phyloP scores from a whole-genome alignment of 768 basidiomycete genomes.

The Tephrocybe rancida region DNA sequence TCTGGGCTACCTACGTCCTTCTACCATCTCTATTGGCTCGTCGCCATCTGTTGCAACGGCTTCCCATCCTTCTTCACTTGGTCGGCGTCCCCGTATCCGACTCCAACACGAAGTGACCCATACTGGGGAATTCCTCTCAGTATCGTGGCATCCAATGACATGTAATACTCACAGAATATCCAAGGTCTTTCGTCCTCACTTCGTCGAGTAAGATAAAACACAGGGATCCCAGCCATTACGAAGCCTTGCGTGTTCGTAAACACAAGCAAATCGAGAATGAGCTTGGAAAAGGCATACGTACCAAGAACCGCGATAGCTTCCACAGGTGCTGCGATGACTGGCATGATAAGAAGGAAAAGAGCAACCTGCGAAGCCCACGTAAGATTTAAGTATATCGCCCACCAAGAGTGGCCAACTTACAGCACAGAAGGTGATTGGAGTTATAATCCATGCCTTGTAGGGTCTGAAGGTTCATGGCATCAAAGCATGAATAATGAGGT shows the following conservation, averaged over 20 bases:
- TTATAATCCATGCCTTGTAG: slow-evolving; percentile 90
- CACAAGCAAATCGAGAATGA: neutral
- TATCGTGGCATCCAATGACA: neutral
- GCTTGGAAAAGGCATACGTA: slow-evolving; percentile 36
- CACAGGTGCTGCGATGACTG: slow-evolving; percentile 88
- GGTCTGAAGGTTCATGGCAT: slow-evolving; percentile 55
- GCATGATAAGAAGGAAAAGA: slow-evolving; percentile 91
- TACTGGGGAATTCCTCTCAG: slow-evolving; percentile 27
- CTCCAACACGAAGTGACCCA: slow-evolving; percentile 44
- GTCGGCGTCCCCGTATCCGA: slow-evolving; percentile 52
- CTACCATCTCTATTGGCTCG: slow-evolving; percentile 69
- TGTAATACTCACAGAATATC: slow-evolving; percentile 40
- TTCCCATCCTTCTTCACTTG: slow-evolving; percentile 70
- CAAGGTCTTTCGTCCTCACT: slow-evolving; percentile 42
- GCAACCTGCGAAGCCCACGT: slow-evolving; percentile 60
- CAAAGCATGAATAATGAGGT: neutral
- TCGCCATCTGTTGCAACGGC: slow-evolving; percentile 75
- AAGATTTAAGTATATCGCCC: neutral
- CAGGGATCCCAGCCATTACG: slow-evolving; percentile 75
- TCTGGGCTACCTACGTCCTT: slow-evolving; percentile 28
- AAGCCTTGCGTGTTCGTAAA: slow-evolving; percentile 52
- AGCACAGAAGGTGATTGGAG: slow-evolving; percentile 87
- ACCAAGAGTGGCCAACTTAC: slow-evolving; percentile 43
- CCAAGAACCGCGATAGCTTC: slow-evolving; percentile 88
- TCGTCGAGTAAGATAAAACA: slow-evolving; percentile 78